These are phyloP conservation scores for Incumbomyces lentus DNA, from an alignment of 2,329 filamentous ascomycete genomes.

Conservation along the genomic window DNA sequence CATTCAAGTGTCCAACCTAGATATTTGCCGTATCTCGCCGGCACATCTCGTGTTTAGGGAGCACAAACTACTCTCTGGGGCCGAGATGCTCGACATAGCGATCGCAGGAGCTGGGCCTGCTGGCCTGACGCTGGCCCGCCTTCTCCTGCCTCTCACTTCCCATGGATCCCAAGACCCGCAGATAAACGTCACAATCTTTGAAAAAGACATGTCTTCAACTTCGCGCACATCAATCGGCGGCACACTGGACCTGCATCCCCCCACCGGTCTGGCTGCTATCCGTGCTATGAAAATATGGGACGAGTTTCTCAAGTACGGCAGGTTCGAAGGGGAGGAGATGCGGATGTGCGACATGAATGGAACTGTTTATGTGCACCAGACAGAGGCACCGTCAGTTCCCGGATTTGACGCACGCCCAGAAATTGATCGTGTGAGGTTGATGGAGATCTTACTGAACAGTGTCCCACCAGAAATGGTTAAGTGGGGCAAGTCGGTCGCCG, in stretches of 20 bases:
- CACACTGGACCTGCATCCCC: conserved; percentile 27
- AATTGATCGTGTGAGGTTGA: conserved; percentile 28
- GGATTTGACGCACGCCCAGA: conserved; percentile 23
- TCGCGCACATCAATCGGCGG: conserved; percentile 26
- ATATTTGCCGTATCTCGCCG: no score
- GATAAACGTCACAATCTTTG: conserved; percentile 23
- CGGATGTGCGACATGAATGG: conserved; percentile 32
- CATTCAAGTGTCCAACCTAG: no score
- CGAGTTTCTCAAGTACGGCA: conserved; percentile 23
- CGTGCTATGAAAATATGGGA: conserved; percentile 25
- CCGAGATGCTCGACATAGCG: conserved; percentile 21
- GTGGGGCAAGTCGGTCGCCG: conserved; percentile 26
- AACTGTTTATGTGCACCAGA: conserved; percentile 23
- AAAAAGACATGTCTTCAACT: conserved; percentile 23
- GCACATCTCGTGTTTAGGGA: no score
- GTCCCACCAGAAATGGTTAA: conserved; percentile 21
- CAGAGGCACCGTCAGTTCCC: conserved; percentile 7
- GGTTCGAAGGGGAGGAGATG: conserved; percentile 35
- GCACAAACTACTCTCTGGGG: not conserved
- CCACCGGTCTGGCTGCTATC: conserved; percentile 26
- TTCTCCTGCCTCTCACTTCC: conserved; percentile 21
- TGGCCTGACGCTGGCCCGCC: conserved; percentile 27
- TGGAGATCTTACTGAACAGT: conserved; percentile 26
- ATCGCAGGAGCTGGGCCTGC: conserved; percentile 27
- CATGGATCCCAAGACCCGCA: conserved; percentile 1